phyloP scores from a whole-genome alignment of 2,329 filamentous ascomycete genomes.

The Metarhizium brunneum region DNA sequence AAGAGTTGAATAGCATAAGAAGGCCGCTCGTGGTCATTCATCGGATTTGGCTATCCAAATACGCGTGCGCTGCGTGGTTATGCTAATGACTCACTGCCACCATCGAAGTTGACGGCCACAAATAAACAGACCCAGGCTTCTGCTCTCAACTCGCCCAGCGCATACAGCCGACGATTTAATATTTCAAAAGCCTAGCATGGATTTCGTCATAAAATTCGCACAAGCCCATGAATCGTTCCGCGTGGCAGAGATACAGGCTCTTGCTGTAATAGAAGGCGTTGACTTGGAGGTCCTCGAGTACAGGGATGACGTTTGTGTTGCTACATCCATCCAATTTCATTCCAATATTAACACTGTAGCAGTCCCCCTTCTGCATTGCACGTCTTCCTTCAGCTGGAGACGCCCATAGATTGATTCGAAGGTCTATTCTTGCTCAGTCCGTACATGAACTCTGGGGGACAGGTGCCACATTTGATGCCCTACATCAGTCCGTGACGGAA shows the following conservation, averaged over 20 bases:
- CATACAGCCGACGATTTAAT: too few relatives aligned
- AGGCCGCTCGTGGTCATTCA: too few relatives aligned
- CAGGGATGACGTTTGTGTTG: slow-evolving; percentile 54
- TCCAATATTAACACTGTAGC: slow-evolving; percentile 11
- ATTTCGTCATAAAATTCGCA: slow-evolving; percentile 82
- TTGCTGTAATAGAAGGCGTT: slow-evolving; percentile 61
- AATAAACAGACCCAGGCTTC: too few relatives aligned
- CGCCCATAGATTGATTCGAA: slow-evolving; percentile 57
- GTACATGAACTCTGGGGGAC: slow-evolving; percentile 87
- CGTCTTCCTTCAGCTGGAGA: slow-evolving; percentile 54
- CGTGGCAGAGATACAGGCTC: slow-evolving; percentile 69
- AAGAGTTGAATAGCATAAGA: not conserved
- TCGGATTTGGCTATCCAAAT: too few relatives aligned
- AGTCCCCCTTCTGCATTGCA: slow-evolving; percentile 85
- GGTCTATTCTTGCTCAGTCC: slow-evolving; percentile 72
- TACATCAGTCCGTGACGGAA: slow-evolving; percentile 56
- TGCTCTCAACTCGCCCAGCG: too few relatives aligned
- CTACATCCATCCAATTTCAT: slow-evolving; percentile 1
- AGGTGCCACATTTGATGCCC: slow-evolving; percentile 54
- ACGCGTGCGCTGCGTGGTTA: too few relatives aligned
- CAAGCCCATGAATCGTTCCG: slow-evolving; percentile 91
- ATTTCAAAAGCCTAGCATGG: slow-evolving; percentile 32
- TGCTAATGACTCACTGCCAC: too few relatives aligned
- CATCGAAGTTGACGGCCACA: too few relatives aligned
- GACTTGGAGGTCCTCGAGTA: slow-evolving; percentile 69